phyloP scores from a whole-genome alignment of 805 yeast species.

The Zygosaccharomyces siamensis region DNA sequence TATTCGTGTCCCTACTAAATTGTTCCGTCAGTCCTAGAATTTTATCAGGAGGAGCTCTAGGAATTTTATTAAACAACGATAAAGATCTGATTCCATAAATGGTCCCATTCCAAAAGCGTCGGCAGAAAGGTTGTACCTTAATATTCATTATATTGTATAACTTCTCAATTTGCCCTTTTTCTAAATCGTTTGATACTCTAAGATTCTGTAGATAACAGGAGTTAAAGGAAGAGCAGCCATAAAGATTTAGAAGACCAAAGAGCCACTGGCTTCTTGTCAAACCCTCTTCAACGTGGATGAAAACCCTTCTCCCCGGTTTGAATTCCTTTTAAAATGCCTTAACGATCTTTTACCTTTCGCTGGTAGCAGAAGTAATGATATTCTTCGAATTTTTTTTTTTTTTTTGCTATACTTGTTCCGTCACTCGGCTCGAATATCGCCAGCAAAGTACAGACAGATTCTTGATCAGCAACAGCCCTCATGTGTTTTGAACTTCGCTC shows the following conservation, averaged over 20 bases:
- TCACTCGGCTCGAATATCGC: background rate
- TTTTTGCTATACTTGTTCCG: conserved; percentile 1
- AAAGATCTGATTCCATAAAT: background rate
- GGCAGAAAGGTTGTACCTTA: background rate
- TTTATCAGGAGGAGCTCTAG: conserved; percentile 77
- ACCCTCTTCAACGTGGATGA: too few species aligned
- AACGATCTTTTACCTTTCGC: too few species aligned
- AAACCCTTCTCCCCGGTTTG: too few species aligned
- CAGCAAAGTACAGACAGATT: background rate
- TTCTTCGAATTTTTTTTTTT: background rate
- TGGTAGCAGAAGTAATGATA: background rate
- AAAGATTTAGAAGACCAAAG: too few species aligned
- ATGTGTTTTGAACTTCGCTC: background rate
- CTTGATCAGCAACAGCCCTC: background rate
- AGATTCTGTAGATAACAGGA: too few species aligned
- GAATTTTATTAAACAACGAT: conserved; percentile 27
- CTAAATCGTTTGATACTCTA: too few species aligned
- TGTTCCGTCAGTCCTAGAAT: conserved; percentile 76
- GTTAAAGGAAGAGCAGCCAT: too few species aligned
- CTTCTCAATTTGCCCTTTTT: background rate
- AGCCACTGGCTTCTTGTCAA: too few species aligned
- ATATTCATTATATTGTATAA: background rate
- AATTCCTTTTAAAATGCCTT: background rate
- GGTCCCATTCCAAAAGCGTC: background rate
- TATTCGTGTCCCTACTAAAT: conserved; percentile 59